Percentiles rank a stretch among this genome's conserved stretches.
phyloP scores from a whole-genome alignment of 2,329 filamentous ascomycete genomes.

The Cladophialophora yegresii region DNA sequence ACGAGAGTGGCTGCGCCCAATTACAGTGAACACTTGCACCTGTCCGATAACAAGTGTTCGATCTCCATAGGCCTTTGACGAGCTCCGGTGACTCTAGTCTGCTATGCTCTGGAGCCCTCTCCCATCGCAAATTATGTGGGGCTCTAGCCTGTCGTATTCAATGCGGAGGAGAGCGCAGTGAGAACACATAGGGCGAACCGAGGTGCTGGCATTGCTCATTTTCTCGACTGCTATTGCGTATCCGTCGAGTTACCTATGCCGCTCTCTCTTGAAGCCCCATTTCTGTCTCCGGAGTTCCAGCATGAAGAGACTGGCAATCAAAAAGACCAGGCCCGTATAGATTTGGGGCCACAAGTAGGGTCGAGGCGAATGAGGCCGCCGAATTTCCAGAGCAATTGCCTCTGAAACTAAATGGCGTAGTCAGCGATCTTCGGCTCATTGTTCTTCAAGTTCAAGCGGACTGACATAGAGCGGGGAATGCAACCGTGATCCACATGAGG shows the following conservation, averaged over 20 bases:
- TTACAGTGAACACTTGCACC: not conserved
- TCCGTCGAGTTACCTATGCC: conserved; percentile 24
- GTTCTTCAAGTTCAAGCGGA: not conserved
- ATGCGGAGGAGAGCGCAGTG: not conserved
- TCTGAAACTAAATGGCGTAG: conserved; percentile 48
- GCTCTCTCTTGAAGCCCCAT: conserved; percentile 32
- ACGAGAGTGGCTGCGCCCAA: too few relatives aligned
- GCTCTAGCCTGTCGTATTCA: not conserved
- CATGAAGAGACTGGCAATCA: conserved; percentile 36
- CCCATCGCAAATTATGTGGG: not conserved
- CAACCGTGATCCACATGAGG: conserved; percentile 37
- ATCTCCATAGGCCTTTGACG: not conserved
- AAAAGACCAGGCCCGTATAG: conserved; percentile 48
- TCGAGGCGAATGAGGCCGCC: conserved; percentile 45
- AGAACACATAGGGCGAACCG: not conserved
- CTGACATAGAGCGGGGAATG: conserved; percentile 51
- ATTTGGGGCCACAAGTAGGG: conserved; percentile 56
- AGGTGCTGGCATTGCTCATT: not conserved
- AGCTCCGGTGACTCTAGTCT: not conserved
- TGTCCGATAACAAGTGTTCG: not conserved
- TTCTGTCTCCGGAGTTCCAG: conserved; percentile 34
- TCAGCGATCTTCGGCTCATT: not conserved
- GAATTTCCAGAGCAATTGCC: conserved; percentile 56
- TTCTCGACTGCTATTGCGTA: not conserved
- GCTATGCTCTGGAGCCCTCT: not conserved